These are phyloP conservation scores for Penicillium sp. DNA, from an alignment of 2,329 filamentous ascomycete genomes.

Conservation along the genomic window DNA sequence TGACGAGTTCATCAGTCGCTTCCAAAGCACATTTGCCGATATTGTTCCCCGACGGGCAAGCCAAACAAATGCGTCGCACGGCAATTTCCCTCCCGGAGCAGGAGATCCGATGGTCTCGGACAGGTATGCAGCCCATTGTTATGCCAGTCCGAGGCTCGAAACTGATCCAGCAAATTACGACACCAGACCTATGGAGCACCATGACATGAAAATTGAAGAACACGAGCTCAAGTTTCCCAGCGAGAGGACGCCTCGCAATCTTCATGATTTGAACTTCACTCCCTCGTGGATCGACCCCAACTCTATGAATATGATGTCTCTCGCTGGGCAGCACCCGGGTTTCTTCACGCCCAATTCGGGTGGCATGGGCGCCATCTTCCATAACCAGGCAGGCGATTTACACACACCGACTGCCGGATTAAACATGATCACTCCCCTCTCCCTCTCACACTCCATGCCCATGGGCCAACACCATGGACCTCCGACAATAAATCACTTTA, in stretches of 20 bases:
- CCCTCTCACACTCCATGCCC: slow-evolving; percentile 64
- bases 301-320: slow-evolving; percentile 71
- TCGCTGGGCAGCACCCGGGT: slow-evolving; percentile 71
- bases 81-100: slow-evolving; percentile 14
- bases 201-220: slow-evolving; percentile 42
- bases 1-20: slow-evolving; percentile 76
- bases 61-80: slow-evolving; percentile 26
- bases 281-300: slow-evolving; percentile 83
- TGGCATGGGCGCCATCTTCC: slow-evolving; percentile 69
- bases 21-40: slow-evolving; percentile 77
- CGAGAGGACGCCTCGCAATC: slow-evolving; percentile 74
- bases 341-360: slow-evolving; percentile 87
- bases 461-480: slow-evolving; percentile 56
- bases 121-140: slow-evolving; percentile 17
- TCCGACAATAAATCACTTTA: slow-evolving; percentile 62
- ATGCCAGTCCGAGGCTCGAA: neutral
- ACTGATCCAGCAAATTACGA: slow-evolving; percentile 5
- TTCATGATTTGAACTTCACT: slow-evolving; percentile 82
- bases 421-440: slow-evolving; percentile 73
- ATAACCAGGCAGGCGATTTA: slow-evolving; percentile 76
- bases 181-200: slow-evolving; percentile 7
- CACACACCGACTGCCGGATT: slow-evolving; percentile 73
- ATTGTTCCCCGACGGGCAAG: slow-evolving; percentile 49
- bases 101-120: slow-evolving; percentile 18
- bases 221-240: slow-evolving; percentile 60